phyloP scores from a whole-genome alignment of 176 grass and related monocot genomes.

The Cenchrus purpureus region DNA sequence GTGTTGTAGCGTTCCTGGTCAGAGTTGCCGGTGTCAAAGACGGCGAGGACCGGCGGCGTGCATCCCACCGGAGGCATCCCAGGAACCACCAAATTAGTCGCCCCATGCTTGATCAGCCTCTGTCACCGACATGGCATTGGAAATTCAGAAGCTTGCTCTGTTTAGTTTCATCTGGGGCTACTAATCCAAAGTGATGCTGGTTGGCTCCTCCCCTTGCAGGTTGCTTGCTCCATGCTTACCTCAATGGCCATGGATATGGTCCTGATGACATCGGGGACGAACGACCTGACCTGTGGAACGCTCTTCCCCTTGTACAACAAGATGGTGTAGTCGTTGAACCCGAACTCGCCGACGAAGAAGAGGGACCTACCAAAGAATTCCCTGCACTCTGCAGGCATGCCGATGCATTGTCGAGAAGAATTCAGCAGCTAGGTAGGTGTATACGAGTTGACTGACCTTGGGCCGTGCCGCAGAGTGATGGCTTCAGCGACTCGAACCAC shows the following conservation, averaged over 20 bases:
- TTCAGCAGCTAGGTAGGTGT: neutral
- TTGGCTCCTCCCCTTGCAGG: too few species aligned
- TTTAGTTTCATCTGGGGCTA: neutral
- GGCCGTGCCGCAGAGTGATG: constrained; percentile 40
- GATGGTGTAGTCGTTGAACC: constrained; percentile 60
- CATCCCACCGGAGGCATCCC: constrained; percentile 44
- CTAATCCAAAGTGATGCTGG: too few species aligned
- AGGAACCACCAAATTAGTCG: constrained; percentile 16
- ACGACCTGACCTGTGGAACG: constrained; percentile 29
- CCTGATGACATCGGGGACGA: constrained; percentile 41
- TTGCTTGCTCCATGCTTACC: constrained; percentile 15
- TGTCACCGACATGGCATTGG: neutral
- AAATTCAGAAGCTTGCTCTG: neutral
- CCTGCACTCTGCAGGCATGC: constrained; percentile 38
- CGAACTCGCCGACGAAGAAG: constrained; percentile 55
- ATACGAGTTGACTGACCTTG: constrained; percentile 16
- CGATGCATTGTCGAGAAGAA: too few species aligned
- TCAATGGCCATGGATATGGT: constrained; percentile 51
- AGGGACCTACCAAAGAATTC: constrained; percentile 48
- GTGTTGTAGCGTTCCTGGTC: constrained; percentile 35
- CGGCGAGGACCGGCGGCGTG: constrained; percentile 20
- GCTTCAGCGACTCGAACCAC: constrained; percentile 49
- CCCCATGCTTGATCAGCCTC: constrained; percentile 34
- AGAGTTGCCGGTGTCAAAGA: neutral
- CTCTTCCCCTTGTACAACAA: constrained; percentile 16